Evolutionary conservation across 2,329 filamentous ascomycete species (phyloP).

Genomic region (Achaetomium macrosporum): DNA sequence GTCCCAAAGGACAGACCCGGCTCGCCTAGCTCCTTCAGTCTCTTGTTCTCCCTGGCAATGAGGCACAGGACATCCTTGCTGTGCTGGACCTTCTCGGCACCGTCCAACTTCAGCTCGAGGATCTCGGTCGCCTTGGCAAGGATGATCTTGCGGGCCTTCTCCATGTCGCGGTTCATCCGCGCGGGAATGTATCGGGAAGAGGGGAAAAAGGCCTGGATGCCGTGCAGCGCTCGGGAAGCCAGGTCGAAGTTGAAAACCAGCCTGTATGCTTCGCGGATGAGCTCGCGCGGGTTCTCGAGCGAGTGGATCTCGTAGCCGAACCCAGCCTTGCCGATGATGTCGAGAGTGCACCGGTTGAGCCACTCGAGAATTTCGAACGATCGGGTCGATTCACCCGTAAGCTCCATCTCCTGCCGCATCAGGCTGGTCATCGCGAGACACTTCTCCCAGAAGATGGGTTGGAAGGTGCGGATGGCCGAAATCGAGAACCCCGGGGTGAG

Average conservation of each 20-base stretch:
- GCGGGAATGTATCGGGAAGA: slow-evolving; percentile 34
- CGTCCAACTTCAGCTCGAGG: slow-evolving; percentile 32
- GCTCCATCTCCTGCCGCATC: slow-evolving; percentile 33
- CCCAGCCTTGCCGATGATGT: slow-evolving; percentile 39
- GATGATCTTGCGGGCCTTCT: slow-evolving; percentile 32
- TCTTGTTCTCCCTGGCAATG: slow-evolving; percentile 23
- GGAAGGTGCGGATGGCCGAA: slow-evolving; percentile 31
- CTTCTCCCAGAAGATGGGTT: slow-evolving; percentile 38
- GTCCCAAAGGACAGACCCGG: slow-evolving; percentile 33
- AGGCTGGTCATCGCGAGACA: slow-evolving; percentile 38
- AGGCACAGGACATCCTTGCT: slow-evolving; percentile 37
- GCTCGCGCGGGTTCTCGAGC: slow-evolving; percentile 32
- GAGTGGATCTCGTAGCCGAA: slow-evolving; percentile 38
- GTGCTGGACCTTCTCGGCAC: slow-evolving; percentile 28
- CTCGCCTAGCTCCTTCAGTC: slow-evolving; percentile 26
- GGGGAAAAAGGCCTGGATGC: slow-evolving; percentile 38
- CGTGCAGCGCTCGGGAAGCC: slow-evolving; percentile 33
- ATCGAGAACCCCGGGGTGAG: slow-evolving; percentile 21
- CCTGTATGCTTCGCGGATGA: slow-evolving; percentile 36
- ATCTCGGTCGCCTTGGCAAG: slow-evolving; percentile 32
- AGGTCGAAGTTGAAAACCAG: slow-evolving; percentile 38
- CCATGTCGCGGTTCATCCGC: slow-evolving; percentile 36
- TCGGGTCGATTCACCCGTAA: slow-evolving; percentile 24
- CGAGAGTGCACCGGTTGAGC: slow-evolving; percentile 39
- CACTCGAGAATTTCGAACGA: slow-evolving; percentile 36